Evolutionary conservation across 176 grass and related monocot genomes (phyloP), one percentile per base, ranked within the genome.

Genomic region (Bolboschoenus planiculmis): DNA sequence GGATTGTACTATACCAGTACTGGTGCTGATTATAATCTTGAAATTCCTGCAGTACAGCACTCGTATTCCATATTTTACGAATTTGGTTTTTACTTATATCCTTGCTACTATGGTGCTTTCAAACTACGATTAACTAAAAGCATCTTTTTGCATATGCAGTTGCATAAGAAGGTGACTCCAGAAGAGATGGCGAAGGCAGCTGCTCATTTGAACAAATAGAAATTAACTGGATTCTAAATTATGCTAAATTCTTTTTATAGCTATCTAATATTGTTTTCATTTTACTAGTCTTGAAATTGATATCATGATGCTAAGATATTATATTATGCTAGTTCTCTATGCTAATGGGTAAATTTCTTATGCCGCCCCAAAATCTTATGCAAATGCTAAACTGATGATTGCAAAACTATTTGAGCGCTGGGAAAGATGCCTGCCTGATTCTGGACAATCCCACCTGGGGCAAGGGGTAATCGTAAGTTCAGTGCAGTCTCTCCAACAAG

Each of bases 91-190:
- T 57, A 43, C 78, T 48, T 78, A 62, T 10, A 10, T 47, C 81
- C 10, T 84, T 51, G 24, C 13, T 18, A 9, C 20, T 50, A 29
- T 16, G 24, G 31, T 33, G 72, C 18, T 51, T 76, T 51, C 2
- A 4, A 29, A 3, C 7, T 80, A 56, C 24, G 26, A 80, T 80
- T 59, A 23, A 53, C 42, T 36, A 1, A 46, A 51, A 39, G 7
- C 15, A 86, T 85, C 11, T 83, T 81, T 53, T 39, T 90, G 31
- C 89, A 85, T 7, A 11, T 93, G 56, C 91, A 97, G 94, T 87
- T 97, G 91, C 94, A 97, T 82, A 97, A 90, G 48, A 83, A 88
- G 82, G 87, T 97, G 68, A 86, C 87, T 26, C 71, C 85, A 68
- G 91, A 91, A 84, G 91, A 97, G 34, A 61, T 97, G 84, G 81